Evolutionary conservation across 805 yeast species (phyloP), one percentile per base, ranked within the genome.

Genomic region (Danielia oregonensis): DNA sequence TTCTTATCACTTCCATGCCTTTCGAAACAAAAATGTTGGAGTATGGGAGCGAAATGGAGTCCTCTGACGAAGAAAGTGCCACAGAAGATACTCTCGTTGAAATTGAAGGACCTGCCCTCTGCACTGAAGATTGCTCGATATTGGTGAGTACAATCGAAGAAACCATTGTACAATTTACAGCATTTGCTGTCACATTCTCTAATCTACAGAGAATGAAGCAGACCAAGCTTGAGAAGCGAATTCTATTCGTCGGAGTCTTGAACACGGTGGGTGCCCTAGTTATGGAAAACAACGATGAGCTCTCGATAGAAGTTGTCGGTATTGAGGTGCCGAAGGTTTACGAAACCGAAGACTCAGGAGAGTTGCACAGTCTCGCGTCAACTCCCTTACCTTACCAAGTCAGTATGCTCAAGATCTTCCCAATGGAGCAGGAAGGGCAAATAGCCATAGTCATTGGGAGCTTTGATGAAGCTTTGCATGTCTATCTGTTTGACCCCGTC

Each of bases 1-100:
- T 50, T 32, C 40, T 70, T 13, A 42, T 64, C 3, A 63, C 72
- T 36, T 49, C 68, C 2, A 56, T 63, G 37, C 54, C 70, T 3
- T 70, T 62, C 43, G 63, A 58, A 31, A 59, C 74, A 0, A 32
- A 57, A 10, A 39, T 71, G 0, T 48, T 68, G 11, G 68, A 62
- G 36, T 56, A 49, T 32, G 55, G 53, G n/a, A 44, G 47, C 1
- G 56, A 52, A 4, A 41, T 40, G 2, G 45, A 55, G 10, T 53
- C 48, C 6, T 39, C 39, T 2, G 51, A 55, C 3, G 52, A 46
- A 10, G 51, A 56, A 5, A 40, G 43, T 1, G 54, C 52, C 4
- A 39, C 38, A 1, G 42, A 52, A 6, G 55, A 52, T 6, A 46
- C 44, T 2, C 45, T 64, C 29, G 36, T 52, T 2, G 69, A 61